Conservation (phyloP, 768 basidiomycete species). For the Mycena albidolilacea region DNA sequence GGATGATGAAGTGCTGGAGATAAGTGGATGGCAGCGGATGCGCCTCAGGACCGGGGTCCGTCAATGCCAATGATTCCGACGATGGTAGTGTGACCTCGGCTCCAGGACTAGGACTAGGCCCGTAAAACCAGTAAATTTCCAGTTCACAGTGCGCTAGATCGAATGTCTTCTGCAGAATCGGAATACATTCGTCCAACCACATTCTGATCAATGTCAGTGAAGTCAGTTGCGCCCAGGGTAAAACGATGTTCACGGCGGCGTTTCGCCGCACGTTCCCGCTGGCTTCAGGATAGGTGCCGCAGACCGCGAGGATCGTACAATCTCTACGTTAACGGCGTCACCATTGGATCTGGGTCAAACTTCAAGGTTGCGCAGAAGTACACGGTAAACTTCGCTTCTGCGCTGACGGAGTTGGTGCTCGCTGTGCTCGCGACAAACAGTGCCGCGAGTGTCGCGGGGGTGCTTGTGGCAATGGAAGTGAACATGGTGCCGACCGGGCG, state of each 20-base stretch:
- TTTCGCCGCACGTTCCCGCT: neutral
- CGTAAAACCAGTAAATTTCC: neutral
- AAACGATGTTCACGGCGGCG: neutral
- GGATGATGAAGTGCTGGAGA: neutral
- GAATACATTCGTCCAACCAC: neutral
- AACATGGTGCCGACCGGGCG: slow-evolving; percentile 26
- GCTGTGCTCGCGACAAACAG: slow-evolving; percentile 22
- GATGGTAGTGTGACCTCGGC: neutral
- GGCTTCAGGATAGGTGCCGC: neutral
- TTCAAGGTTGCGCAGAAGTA: slow-evolving; percentile 8
- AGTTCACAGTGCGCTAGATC: neutral
- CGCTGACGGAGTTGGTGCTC: slow-evolving; percentile 8
- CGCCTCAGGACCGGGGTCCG: too few species aligned
- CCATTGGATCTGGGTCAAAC: neutral
- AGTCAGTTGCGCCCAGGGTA: neutral
- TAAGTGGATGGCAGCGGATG: too few species aligned
- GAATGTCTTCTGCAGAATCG: neutral
- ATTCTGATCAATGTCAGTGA: neutral
- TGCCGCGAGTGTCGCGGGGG: slow-evolving; percentile 13
- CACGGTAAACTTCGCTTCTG: slow-evolving; percentile 12
- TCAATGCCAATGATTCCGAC: neutral
- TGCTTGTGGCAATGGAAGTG: slow-evolving; percentile 17
- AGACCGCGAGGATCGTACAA: slow-evolving; percentile 16
- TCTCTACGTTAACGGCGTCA: slow-evolving; percentile 25
- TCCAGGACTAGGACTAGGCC: too few species aligned